phyloP scores from a whole-genome alignment of 768 basidiomycete species.

The Rhizopogon vesiculosus region DNA sequence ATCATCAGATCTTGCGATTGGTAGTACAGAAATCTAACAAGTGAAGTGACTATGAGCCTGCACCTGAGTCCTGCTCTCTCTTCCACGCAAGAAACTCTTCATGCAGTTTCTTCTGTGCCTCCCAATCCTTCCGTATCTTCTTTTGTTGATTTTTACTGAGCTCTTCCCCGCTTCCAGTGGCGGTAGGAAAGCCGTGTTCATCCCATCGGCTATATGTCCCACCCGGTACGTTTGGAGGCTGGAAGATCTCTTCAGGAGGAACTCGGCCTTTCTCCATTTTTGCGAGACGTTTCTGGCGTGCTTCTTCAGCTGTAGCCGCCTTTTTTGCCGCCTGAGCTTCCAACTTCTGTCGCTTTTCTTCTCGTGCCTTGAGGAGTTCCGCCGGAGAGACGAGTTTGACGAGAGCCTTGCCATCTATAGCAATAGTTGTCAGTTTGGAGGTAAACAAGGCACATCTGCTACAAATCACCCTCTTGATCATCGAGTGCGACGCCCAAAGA shows the following conservation, averaged over 20 bases:
- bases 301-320: conserved; percentile 60
- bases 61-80: conserved; percentile 14
- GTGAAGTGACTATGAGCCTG: background rate
- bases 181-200: conserved; percentile 76
- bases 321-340: conserved; percentile 81
- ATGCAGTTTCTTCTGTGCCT: conserved; percentile 72
- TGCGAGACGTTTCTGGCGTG: conserved; percentile 61
- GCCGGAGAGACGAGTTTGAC: conserved; percentile 87
- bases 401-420: conserved; percentile 85
- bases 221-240: conserved; percentile 69
- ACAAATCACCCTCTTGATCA: conserved; percentile 80
- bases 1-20: conserved; percentile 64
- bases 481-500: conserved; percentile 95
- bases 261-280: conserved; percentile 84
- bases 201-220: conserved; percentile 83
- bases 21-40: conserved; percentile 32
- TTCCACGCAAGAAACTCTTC: conserved; percentile 65
- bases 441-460: background rate
- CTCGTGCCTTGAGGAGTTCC: conserved; percentile 76
- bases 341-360: conserved; percentile 76
- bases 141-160: conserved; percentile 78
- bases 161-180: conserved; percentile 81
- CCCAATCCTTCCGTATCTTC: conserved; percentile 71
- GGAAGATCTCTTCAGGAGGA: conserved; percentile 76
- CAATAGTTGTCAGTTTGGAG: background rate